Base-by-base conservation (phyloP, 2,329 filamentous ascomycete species). In the Diaporthe batatas region DNA sequence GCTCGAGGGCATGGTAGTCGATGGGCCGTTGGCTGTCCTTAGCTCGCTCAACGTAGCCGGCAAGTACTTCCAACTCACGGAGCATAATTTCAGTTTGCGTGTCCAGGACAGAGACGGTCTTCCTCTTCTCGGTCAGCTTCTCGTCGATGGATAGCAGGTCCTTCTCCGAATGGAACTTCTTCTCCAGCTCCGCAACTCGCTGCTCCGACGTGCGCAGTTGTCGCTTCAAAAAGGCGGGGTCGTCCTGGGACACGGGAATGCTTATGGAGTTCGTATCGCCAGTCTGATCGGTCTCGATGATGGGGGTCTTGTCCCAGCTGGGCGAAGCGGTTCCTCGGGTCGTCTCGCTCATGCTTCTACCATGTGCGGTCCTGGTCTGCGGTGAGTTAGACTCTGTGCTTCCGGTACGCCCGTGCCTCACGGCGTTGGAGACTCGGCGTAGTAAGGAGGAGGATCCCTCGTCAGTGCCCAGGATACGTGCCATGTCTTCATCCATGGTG, bases 81-180 rank as follows among this genome's bases (percentile, higher is more conserved):
- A 98, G 94, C 83, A 98, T 96, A 81, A 98, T 95, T 83, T 98
- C 96, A 67, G 95, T 94, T 82, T 98, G 94, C 0, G 95, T 96
- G 80, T 98, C 96, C 68, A 98, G 86, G 23, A 97, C 93, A 8
- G 96, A 96, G 81, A 99, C 96, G 0, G 96, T 98, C 78, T 97
- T 98, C 73, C 96, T 90, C 85, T 98, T 98, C 82, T 98, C 95
- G 47, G 93, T 88, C 32, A 98, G 86, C 80, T 95, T 96, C 77
- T 93, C 95, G 82, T 97, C 97, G 39, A 97, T 91, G 77, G 91
- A 92, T 82, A 93, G 93, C 32, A 91, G 81, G 72, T 91, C 89
- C 76, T 90, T 90, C 75, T 91, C 90, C 3, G 87, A 88, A 64
- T 84, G 87, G 78, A 94, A 94, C 76, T 94, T 92, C n/a, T 91